Evolutionary conservation across 305 asterid genomes (phyloP).

Genomic region (Rubia balearica): DNA sequence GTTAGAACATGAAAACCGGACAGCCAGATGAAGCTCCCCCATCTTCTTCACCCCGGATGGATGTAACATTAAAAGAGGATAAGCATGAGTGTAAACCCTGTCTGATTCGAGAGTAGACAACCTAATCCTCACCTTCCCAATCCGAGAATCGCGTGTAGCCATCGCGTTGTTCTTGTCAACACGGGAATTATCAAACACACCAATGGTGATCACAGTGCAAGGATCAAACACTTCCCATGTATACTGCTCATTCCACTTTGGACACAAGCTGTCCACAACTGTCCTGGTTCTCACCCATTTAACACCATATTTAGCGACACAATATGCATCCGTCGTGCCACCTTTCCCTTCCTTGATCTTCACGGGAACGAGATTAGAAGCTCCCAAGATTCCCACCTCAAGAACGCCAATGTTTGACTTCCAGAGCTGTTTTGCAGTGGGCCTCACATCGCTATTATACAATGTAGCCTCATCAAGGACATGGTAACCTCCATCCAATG

Average conservation of each 20-base stretch:
- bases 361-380: slow-evolving; percentile 59
- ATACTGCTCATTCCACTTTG: slow-evolving; percentile 86
- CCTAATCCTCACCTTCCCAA: slow-evolving; percentile 77
- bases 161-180: slow-evolving; percentile 38
- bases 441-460: slow-evolving; percentile 77
- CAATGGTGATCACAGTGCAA: slow-evolving; percentile 79
- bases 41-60: slow-evolving; percentile 80
- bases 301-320: slow-evolving; percentile 79
- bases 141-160: slow-evolving; percentile 43
- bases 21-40: slow-evolving; percentile 92
- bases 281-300: slow-evolving; percentile 86
- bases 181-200: slow-evolving; percentile 68
- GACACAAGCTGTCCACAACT: slow-evolving; percentile 65
- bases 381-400: slow-evolving; percentile 77
- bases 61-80: slow-evolving; percentile 71
- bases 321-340: slow-evolving; percentile 63
- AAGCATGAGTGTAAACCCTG: slow-evolving; percentile 66
- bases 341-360: slow-evolving; percentile 84
- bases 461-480: slow-evolving; percentile 82
- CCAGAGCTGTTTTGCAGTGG: slow-evolving; percentile 85
- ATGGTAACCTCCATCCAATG: slow-evolving; percentile 85
- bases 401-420: slow-evolving; percentile 80
- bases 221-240: slow-evolving; percentile 95
- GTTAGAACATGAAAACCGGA: slow-evolving; percentile 64
- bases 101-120: slow-evolving; percentile 75